Base-by-base conservation (phyloP, 2,329 filamentous ascomycete genomes). In the Pseudocercospora eumusae region DNA sequence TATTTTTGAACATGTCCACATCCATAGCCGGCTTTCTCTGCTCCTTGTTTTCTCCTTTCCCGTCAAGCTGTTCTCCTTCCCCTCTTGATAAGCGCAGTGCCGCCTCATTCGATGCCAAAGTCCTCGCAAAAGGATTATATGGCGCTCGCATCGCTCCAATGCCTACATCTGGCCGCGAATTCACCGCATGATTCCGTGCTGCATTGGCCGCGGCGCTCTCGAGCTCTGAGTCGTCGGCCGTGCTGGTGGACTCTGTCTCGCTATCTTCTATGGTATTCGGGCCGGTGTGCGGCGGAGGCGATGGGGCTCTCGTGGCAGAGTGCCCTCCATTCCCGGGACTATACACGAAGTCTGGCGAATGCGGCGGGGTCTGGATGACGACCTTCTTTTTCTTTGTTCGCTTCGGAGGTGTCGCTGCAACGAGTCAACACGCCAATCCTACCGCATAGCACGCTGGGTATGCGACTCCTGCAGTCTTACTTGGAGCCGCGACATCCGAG, bases 1-100 rank as follows among this genome's bases (percentile, higher is more conserved):
- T 78, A 62, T 88, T 83, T 71, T 86, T 87, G 75, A 93, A 93
- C 0, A 89, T 87, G 71, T 91, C 86, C 1, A 93, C 90, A 71
- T 93, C 88, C 69, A 93, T 1, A 82, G 80, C 64, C 61, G 73
- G 71, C 70, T 75, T 62, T 50, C 54, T 57, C 23, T 63, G 49
- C 50, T 62, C 63, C 49, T 36, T 50, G 10, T 28, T 47, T 45
- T 60, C 56, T 45, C 62, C 61, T 60, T 52, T 58, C 44, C 40
- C 42, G 42, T 47, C 47, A 42, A 20, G 20, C 47, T 33, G 45
- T 49, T 47, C 57, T 62, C 31, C 31, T 59, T 42, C 27, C 65
- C 59, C 31, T 63, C 31, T 15, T 62, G 64, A 61, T 63, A 65
- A 2, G 0, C 1, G 25, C 47, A 40, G n/a, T 2, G 56, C 59